Base-by-base conservation (phyloP, 129 eudicot genomes). In the Helianthus tuberosus region DNA sequence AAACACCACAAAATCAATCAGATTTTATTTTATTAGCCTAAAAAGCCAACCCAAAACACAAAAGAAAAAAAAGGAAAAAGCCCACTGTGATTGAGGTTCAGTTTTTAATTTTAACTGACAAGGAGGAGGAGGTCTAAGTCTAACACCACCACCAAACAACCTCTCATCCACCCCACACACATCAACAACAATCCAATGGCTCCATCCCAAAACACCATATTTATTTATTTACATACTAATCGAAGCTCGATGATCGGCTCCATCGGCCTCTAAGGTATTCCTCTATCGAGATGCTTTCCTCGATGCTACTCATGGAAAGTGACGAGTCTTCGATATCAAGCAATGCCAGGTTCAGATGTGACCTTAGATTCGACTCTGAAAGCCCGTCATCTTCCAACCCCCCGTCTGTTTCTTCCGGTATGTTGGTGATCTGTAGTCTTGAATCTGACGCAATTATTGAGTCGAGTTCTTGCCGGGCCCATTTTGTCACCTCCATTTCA, bases 191-290 rank as follows among this genome's bases (percentile, higher is more conserved):
- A 63, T 12, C 84, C 76, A 69, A 66, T 46, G 77, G 82, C 82
- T 71, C 82, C 64, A 47, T 39, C 57, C 58, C 60, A 53, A 46
- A 46, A 23, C 55, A 20, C 57, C 77, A 27, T 57, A 29, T 25
- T 20, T 13, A 50, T 6, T 23, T 29, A 52, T 41, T 13, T 20
- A 20, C 23, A 80, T 20, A 35, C 80, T 84, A 88, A 72, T 94
- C 96, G 35, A 94, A 85, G 83, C 99, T 94, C 38, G 97, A 85
- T 17, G 97, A 86, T 3, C 96, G 91, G 80, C 99, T 91, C 96
- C 96, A 88, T 84, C 97, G 75, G 52, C 92, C 97, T 73, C 85
- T 73, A 4, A 91, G 70, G 77, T 94, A 91, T 29, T 91, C 96
- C 80, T 91, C 99, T 6, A 94, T 75, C 1, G 96, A 94, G 36